Percentiles rank a stretch among this genome's conserved stretches.
Conservation (phyloP, 2,329 filamentous ascomycete genomes). For the Monilinia aucupariae region DNA sequence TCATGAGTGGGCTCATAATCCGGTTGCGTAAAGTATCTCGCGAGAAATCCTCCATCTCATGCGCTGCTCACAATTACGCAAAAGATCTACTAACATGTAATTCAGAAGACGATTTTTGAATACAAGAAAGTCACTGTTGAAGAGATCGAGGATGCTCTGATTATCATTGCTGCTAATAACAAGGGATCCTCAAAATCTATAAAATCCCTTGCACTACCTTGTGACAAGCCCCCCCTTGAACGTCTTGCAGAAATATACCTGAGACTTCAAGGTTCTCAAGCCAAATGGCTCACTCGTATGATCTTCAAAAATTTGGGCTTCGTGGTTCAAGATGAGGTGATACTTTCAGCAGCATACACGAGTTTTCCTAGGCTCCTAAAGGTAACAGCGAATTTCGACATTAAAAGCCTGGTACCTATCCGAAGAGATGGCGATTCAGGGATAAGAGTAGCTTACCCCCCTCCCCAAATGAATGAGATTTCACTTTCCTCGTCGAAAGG, state of each 20-base stretch:
- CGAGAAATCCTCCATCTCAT: not conserved
- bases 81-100: not conserved
- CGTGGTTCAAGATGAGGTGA: constrained; percentile 48
- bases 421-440: not conserved
- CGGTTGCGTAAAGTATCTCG: not conserved
- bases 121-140: constrained; percentile 55
- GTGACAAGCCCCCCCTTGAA: constrained; percentile 11
- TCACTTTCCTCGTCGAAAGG: not conserved
- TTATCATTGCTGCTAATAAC: constrained; percentile 61
- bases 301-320: constrained; percentile 63
- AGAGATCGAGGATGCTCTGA: constrained; percentile 63
- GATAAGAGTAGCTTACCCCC: not conserved
- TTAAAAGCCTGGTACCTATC: not conserved
- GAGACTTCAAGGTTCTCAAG: constrained; percentile 59
- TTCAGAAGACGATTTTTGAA: not conserved
- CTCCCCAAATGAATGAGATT: not conserved
- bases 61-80: not conserved
- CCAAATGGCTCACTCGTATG: constrained; percentile 82
- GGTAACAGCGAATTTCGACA: not conserved
- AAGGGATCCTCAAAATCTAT: constrained; percentile 65
- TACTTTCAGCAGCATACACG: constrained; percentile 44
- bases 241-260: constrained; percentile 51
- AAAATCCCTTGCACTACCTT: constrained; percentile 34
- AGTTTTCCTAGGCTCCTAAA: not conserved
- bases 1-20: not conserved